Percentiles rank a stretch among this genome's conserved stretches.
Conservation (phyloP, 2,329 filamentous ascomycete species). For the Fusarium sterilihyphosum region DNA sequence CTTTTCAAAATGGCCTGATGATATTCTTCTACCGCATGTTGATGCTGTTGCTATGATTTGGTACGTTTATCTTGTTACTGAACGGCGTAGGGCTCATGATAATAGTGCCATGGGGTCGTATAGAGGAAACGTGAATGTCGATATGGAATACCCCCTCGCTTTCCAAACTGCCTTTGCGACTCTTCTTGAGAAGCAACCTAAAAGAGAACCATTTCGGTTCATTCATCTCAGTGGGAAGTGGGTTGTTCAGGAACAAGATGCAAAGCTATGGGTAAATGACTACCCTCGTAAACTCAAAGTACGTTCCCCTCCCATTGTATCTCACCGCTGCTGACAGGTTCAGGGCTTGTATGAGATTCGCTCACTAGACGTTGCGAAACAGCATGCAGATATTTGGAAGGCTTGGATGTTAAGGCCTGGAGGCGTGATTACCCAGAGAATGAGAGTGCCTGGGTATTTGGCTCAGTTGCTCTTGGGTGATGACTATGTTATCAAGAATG, state of each 20-base stretch:
- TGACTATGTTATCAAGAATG: slow-evolving; percentile 21
- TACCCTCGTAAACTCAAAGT: slow-evolving; percentile 37
- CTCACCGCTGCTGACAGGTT: neutral
- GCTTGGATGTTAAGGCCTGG: slow-evolving; percentile 33
- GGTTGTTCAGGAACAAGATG: slow-evolving; percentile 46
- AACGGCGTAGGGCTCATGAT: too few relatives aligned
- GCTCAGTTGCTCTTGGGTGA: slow-evolving; percentile 18
- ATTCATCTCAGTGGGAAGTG: slow-evolving; percentile 49
- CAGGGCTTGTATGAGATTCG: slow-evolving; percentile 30
- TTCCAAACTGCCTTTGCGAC: slow-evolving; percentile 22
- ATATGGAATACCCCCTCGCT: slow-evolving; percentile 35
- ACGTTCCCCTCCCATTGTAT: fast-evolving
- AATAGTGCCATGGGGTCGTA: slow-evolving; percentile 38
- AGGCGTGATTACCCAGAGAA: slow-evolving; percentile 3
- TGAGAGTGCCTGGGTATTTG: neutral
- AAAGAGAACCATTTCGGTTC: slow-evolving; percentile 38
- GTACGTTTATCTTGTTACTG: neutral
- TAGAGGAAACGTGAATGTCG: slow-evolving; percentile 19
- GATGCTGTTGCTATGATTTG: slow-evolving; percentile 41
- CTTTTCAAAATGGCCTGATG: slow-evolving; percentile 30
- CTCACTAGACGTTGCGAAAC: slow-evolving; percentile 17
- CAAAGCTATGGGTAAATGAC: slow-evolving; percentile 40
- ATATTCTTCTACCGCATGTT: slow-evolving; percentile 15
- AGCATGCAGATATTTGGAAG: slow-evolving; percentile 17
- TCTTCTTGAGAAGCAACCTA: slow-evolving; percentile 1